These are phyloP conservation scores for Podospora tetraspora DNA, from an alignment of 495 filamentous ascomycete genomes.

Conservation along the genomic window DNA sequence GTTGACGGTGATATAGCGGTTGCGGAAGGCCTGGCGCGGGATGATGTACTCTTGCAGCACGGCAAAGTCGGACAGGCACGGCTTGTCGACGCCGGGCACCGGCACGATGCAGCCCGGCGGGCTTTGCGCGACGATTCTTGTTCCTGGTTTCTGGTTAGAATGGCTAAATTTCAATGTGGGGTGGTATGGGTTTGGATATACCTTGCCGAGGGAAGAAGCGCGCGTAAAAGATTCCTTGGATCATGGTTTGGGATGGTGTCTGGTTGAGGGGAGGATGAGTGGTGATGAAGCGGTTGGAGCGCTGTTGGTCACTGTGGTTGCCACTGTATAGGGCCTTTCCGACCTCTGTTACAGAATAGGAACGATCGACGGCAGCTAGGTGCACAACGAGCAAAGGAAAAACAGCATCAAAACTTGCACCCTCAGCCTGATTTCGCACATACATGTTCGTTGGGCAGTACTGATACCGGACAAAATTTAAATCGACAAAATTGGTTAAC, in stretches of 20 bases:
- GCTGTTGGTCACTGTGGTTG: background rate
- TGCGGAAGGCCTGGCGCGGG: constrained; percentile 85
- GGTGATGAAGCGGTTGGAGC: background rate
- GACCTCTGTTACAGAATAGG: background rate
- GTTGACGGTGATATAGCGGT: constrained; percentile 75
- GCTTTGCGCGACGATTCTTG: constrained; percentile 68
- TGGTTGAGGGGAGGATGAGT: background rate
- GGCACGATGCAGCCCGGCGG: constrained; percentile 71
- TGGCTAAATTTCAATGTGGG: background rate
- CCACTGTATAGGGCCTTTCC: background rate
- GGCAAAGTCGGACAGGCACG: constrained; percentile 74
- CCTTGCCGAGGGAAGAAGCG: constrained; percentile 88
- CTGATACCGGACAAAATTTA: too few relatives aligned
- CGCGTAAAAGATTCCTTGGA: constrained; percentile 93
- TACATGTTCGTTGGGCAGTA: too few relatives aligned
- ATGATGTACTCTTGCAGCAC: constrained; percentile 85
- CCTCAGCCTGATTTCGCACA: too few relatives aligned
- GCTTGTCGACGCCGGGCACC: constrained; percentile 40
- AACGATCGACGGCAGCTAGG: background rate
- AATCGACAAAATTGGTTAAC: background rate
- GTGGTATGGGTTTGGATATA: constrained; percentile 29
- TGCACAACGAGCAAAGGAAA: too few relatives aligned
- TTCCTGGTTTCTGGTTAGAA: constrained; percentile 49
- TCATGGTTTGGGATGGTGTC: constrained; percentile 51
- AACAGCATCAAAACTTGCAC: too few relatives aligned